These are phyloP conservation scores for Suhomyces prunicola DNA, from an alignment of 805 yeast species.

Conservation along the genomic window DNA sequence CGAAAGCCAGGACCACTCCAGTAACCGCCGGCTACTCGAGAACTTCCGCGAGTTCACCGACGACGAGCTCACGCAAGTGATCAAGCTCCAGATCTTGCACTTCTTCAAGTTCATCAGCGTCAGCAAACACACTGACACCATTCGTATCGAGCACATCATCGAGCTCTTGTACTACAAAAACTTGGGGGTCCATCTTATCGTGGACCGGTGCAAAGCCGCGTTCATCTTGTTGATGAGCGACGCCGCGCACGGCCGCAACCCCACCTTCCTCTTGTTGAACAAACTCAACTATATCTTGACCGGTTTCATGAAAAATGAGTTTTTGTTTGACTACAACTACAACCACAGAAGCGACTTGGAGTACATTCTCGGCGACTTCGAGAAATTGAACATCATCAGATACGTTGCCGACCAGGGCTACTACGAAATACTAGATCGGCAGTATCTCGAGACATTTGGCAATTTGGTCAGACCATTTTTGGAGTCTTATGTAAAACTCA, in stretches of 20 bases:
- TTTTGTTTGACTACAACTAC: slow-evolving; percentile 40
- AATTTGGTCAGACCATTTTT: slow-evolving; percentile 34
- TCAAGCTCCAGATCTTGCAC: slow-evolving; percentile 23
- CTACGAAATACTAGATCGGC: slow-evolving; percentile 18
- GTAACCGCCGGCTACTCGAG: slow-evolving; percentile 21
- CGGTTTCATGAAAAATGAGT: slow-evolving; percentile 39
- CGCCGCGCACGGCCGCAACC: slow-evolving; percentile 2
- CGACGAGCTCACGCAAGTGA: slow-evolving; percentile 20
- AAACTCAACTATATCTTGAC: slow-evolving; percentile 33
- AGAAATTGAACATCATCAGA: slow-evolving; percentile 11
- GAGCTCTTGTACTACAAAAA: slow-evolving; percentile 58
- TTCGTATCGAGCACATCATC: slow-evolving; percentile 46
- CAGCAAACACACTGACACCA: slow-evolving; percentile 18
- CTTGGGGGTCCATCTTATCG: slow-evolving; percentile 52
- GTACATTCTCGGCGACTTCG: slow-evolving; percentile 25
- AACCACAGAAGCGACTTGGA: slow-evolving; percentile 27
- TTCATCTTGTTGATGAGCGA: slow-evolving; percentile 17
- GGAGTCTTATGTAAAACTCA: slow-evolving; percentile 30
- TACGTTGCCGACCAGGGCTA: slow-evolving; percentile 7
- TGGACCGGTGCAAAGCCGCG: slow-evolving; percentile 48
- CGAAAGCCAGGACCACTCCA: slow-evolving; percentile 19
- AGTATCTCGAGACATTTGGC: slow-evolving; percentile 22
- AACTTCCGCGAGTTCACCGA: slow-evolving; percentile 17
- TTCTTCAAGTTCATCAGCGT: slow-evolving; percentile 27
- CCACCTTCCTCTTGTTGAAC: slow-evolving; percentile 15